Percentiles rank a stretch among this genome's conserved stretches.
Evolutionary conservation across 768 basidiomycete genomes (phyloP).

Genomic region (Psilocybe subaeruginosa): DNA sequence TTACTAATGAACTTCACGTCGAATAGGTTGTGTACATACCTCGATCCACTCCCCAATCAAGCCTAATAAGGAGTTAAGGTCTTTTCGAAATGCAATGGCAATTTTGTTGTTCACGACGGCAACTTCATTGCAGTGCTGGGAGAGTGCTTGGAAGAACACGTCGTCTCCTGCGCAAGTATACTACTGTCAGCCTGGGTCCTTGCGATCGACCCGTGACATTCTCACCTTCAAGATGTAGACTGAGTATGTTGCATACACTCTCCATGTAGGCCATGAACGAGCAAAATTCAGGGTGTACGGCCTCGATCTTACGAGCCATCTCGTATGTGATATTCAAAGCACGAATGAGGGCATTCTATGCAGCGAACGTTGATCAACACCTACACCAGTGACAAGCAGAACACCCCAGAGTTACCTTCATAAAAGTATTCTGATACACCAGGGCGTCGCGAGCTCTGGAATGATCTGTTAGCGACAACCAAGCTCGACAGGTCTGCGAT

Average conservation of each 20-base stretch:
- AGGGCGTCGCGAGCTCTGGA: constrained; percentile 18
- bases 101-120: neutral
- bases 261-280: constrained; percentile 26
- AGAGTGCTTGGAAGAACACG: constrained; percentile 23
- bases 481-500: neutral
- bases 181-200: neutral
- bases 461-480: neutral
- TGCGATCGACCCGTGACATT: too few species aligned
- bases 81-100: neutral
- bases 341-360: constrained; percentile 29
- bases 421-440: constrained; percentile 29
- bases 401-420: constrained; percentile 23
- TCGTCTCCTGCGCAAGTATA: constrained; percentile 24
- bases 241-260: constrained; percentile 24
- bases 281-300: constrained; percentile 14
- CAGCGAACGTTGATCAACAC: neutral
- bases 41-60: constrained; percentile 13
- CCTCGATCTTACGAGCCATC: constrained; percentile 17
- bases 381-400: neutral
- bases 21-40: neutral
- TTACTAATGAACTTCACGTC: neutral
- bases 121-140: constrained; percentile 5
- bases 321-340: constrained; percentile 27
- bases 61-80: constrained; percentile 12
- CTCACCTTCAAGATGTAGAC: constrained; percentile 26